Evolutionary conservation across 306 rosid species (phyloP).

Genomic region (Trichosanthes cucumerina): DNA sequence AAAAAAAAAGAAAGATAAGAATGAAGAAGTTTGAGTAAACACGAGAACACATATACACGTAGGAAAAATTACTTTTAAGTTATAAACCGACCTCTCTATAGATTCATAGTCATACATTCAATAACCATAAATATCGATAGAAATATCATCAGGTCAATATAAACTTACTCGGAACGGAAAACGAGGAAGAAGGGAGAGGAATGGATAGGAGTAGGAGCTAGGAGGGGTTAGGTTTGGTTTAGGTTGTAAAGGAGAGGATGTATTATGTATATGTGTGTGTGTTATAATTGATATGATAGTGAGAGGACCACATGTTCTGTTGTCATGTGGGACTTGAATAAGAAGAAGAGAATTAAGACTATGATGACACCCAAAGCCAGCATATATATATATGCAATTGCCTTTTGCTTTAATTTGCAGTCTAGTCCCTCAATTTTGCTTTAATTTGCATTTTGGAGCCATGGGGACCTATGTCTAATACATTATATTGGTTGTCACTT

Average conservation of each 20-base stretch:
- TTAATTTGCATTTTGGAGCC: background rate
- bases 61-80: background rate
- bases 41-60: background rate
- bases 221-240: background rate
- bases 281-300: slow-evolving; percentile 3
- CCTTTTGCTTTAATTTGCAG: background rate
- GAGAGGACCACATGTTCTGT: slow-evolving; percentile 10
- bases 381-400: background rate
- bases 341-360: background rate
- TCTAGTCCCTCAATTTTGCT: background rate
- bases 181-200: background rate
- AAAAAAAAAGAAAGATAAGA: no score
- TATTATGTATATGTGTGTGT: background rate
- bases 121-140: background rate
- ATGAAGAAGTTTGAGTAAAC: background rate
- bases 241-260: slow-evolving; percentile 1
- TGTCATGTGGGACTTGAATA: slow-evolving; percentile 1
- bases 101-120: no score
- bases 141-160: background rate
- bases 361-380: slow-evolving; percentile 8
- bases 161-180: no score
- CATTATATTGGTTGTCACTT: background rate
- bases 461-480: background rate
- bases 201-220: background rate
- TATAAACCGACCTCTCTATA: background rate